Evolutionary conservation across 192 early-diverging fungal species (phyloP).

Genomic region (Mortierella antarctica): DNA sequence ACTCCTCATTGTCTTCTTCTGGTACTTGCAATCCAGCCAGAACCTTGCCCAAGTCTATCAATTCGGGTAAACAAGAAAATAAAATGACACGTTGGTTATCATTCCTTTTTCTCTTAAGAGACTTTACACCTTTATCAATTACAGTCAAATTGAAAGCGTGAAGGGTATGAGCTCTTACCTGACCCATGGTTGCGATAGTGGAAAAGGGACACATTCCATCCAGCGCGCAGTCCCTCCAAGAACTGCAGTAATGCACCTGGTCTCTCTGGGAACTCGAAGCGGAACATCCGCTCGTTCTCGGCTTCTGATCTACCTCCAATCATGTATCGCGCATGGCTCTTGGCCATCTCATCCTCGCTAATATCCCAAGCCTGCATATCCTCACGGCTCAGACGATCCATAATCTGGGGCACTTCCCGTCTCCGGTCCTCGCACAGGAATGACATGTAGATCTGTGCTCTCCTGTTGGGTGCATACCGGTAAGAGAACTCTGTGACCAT

Average conservation of each 20-base stretch:
- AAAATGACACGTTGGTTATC: not conserved
- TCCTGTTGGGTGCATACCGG: slow-evolving; percentile 49
- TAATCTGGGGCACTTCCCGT: slow-evolving; percentile 75
- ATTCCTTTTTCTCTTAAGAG: not conserved
- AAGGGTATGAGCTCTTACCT: slow-evolving; percentile 41
- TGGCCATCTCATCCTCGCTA: slow-evolving; percentile 94
- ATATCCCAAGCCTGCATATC: slow-evolving; percentile 86
- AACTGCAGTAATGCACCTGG: slow-evolving; percentile 94
- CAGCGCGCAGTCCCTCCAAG: slow-evolving; percentile 71
- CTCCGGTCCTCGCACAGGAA: slow-evolving; percentile 82
- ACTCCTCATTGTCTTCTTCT: slow-evolving; percentile 63
- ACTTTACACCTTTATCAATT: not conserved
- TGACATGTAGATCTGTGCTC: slow-evolving; percentile 91
- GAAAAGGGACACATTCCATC: slow-evolving; percentile 89
- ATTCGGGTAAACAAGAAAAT: not conserved
- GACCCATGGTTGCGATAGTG: slow-evolving; percentile 98
- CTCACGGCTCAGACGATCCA: slow-evolving; percentile 64
- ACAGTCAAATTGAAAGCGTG: not conserved
- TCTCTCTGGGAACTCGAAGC: slow-evolving; percentile 97
- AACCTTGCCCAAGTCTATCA: slow-evolving; percentile 90
- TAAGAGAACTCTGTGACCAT: slow-evolving; percentile 94
- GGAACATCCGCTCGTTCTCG: slow-evolving; percentile 87
- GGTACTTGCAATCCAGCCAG: slow-evolving; percentile 95
- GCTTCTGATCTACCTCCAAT: slow-evolving; percentile 86
- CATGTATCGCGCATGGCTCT: slow-evolving; percentile 95